Conservation (phyloP, 257 asterid species). For the Osmanthus fragrans region DNA sequence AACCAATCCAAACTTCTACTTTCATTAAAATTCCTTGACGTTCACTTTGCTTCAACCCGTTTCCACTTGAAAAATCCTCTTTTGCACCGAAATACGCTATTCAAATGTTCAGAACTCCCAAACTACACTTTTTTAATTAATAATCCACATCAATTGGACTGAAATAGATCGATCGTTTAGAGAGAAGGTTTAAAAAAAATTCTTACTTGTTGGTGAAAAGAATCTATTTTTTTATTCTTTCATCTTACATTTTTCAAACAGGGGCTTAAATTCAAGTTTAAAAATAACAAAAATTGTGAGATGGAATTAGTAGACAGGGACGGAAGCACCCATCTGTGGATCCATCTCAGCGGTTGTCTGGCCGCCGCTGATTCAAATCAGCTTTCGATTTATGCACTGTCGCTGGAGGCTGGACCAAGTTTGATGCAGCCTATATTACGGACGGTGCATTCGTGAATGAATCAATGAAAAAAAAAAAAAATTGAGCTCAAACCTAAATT, state of each 20-base stretch:
- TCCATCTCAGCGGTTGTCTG: conserved; percentile 61
- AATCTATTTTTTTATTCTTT: neutral
- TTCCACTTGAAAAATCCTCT: too few relatives aligned
- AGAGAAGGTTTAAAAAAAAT: neutral
- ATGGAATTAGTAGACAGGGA: conserved; percentile 50
- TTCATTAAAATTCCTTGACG: too few relatives aligned
- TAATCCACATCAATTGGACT: too few relatives aligned
- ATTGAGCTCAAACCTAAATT: neutral
- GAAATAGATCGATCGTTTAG: too few relatives aligned
- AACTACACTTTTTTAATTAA: too few relatives aligned
- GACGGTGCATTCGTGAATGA: conserved; percentile 30
- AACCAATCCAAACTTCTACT: too few relatives aligned
- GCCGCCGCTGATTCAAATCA: conserved; percentile 50
- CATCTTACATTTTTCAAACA: neutral
- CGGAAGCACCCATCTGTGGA: conserved; percentile 41
- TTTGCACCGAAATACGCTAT: too few relatives aligned
- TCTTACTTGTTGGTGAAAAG: too few relatives aligned
- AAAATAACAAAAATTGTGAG: conserved; percentile 25
- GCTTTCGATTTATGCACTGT: conserved; percentile 42
- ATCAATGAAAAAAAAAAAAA: too few relatives aligned
- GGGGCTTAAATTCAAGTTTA: neutral
- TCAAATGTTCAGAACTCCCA: too few relatives aligned
- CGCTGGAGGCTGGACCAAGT: conserved; percentile 29
- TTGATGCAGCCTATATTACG: conserved; percentile 29
- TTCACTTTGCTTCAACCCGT: too few relatives aligned